phyloP scores from a whole-genome alignment of 768 basidiomycete genomes.

The Rhizopogon sp. region DNA sequence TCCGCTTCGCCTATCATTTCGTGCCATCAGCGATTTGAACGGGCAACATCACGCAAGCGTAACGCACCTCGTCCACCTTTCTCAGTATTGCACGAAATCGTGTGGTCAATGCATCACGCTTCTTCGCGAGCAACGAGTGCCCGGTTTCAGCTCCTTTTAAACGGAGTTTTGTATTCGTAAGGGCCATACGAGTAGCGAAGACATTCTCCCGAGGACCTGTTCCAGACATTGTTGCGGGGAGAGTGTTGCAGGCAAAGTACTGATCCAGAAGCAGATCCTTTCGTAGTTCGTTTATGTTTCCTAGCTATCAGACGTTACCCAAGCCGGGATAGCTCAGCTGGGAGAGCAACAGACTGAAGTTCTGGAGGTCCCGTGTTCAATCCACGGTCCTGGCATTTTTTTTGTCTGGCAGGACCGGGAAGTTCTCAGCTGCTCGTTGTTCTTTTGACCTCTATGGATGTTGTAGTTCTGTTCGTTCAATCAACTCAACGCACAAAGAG shows the following conservation, averaged over 20 bases:
- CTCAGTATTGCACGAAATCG: conserved; percentile 90
- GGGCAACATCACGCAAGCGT: neutral
- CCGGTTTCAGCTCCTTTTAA: conserved; percentile 93
- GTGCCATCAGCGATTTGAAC: conserved; percentile 16
- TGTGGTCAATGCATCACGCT: conserved; percentile 93
- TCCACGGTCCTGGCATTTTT: conserved; percentile 66
- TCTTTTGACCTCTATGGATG: too few species aligned
- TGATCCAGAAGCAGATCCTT: neutral
- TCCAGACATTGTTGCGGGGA: conserved; percentile 66
- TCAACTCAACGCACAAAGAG: neutral
- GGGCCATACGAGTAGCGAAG: conserved; percentile 96
- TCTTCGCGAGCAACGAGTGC: conserved; percentile 94
- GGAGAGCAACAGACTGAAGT: conserved; percentile 75
- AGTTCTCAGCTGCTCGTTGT: neutral
- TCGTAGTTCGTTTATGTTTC: neutral
- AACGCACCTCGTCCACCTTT: conserved; percentile 93
- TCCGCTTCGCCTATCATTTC: conserved; percentile 79
- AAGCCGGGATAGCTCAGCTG: conserved; percentile 68
- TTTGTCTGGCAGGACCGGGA: conserved; percentile 10
- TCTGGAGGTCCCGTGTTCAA: conserved; percentile 74
- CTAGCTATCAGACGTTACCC: neutral
- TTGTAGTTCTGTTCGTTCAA: too few species aligned
- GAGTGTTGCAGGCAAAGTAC: neutral
- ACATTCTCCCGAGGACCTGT: conserved; percentile 87
- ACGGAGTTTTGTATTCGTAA: conserved; percentile 87